A percentile compares a stretch with the other conserved stretches of the same genome.
Conservation (phyloP, 768 basidiomycete genomes). For the Nevesoporus exiguus region DNA sequence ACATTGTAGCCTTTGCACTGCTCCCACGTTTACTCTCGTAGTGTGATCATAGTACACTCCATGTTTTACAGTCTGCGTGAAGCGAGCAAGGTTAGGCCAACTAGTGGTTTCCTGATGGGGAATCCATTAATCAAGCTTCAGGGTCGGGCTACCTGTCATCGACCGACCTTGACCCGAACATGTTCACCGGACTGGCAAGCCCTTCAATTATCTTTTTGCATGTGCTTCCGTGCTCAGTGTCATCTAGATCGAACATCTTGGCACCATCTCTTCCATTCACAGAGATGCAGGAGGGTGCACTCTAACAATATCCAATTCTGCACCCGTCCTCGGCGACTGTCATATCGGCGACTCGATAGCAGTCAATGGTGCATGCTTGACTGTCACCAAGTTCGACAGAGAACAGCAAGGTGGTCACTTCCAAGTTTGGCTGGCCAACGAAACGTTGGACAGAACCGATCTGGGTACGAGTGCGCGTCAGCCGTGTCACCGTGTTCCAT, state of each 20-base stretch:
- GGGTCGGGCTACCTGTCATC: background rate
- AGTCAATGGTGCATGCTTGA: constrained; percentile 85
- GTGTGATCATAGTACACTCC: too few relatives aligned
- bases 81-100: too few relatives aligned
- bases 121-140: too few relatives aligned
- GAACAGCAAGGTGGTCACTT: constrained; percentile 71
- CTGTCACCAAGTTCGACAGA: constrained; percentile 80
- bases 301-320: constrained; percentile 69
- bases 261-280: constrained; percentile 62
- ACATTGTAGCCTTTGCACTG: too few relatives aligned
- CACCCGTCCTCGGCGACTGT: constrained; percentile 80
- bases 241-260: constrained; percentile 83
- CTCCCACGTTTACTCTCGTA: too few relatives aligned
- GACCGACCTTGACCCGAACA: constrained; percentile 21
- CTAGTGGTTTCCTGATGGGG: background rate
- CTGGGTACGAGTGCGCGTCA: constrained; percentile 52
- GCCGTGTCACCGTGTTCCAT: background rate
- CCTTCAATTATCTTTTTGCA: background rate
- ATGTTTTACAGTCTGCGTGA: too few relatives aligned
- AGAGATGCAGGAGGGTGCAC: constrained; percentile 76
- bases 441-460: constrained; percentile 89
- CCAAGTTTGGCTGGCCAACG: constrained; percentile 93
- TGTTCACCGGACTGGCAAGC: constrained; percentile 82
- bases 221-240: constrained; percentile 3
- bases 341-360: constrained; percentile 93